phyloP scores from a whole-genome alignment of 2,329 filamentous ascomycete species.

The Escovopsis weberi region DNA sequence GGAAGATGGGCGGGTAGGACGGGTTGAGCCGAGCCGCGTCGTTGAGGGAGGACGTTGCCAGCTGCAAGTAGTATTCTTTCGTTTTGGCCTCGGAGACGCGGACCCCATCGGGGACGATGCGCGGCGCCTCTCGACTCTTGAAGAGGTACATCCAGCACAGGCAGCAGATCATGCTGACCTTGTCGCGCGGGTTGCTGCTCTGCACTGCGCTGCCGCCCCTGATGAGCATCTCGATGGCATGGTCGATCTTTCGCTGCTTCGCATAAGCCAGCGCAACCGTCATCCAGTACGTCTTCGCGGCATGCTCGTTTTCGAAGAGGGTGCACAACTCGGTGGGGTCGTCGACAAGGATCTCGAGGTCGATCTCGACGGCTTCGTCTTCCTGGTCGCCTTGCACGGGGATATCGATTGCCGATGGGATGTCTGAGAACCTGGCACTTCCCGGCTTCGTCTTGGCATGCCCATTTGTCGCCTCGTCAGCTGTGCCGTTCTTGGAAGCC shows the following conservation, averaged over 20 bases:
- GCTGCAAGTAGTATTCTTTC: constrained; percentile 84
- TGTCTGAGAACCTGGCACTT: constrained; percentile 48
- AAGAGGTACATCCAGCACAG: constrained; percentile 84
- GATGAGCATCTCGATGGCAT: constrained; percentile 58
- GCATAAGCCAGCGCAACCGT: constrained; percentile 94
- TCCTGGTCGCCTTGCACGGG: constrained; percentile 50
- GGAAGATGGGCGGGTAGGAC: constrained; percentile 76
- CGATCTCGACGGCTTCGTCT: constrained; percentile 76
- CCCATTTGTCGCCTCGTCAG: constrained; percentile 29
- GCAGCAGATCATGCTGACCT: constrained; percentile 69
- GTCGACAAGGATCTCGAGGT: constrained; percentile 79
- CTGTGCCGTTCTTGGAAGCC: constrained; percentile 29
- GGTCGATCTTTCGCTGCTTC: constrained; percentile 86
- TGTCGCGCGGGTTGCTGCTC: constrained; percentile 63
- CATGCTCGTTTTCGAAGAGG: constrained; percentile 85
- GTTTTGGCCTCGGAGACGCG: constrained; percentile 62
- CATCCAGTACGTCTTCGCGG: constrained; percentile 90
- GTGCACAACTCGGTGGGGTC: constrained; percentile 92
- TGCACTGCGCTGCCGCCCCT: constrained; percentile 61
- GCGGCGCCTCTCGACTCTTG: constrained; percentile 69
- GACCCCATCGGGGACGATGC: constrained; percentile 46
- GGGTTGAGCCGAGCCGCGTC: constrained; percentile 92
- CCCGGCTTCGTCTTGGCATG: constrained; percentile 20
- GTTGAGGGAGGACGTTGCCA: constrained; percentile 83
- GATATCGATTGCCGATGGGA: constrained; percentile 51